phyloP scores from a whole-genome alignment of 306 rosid species.

The Senna tora region DNA sequence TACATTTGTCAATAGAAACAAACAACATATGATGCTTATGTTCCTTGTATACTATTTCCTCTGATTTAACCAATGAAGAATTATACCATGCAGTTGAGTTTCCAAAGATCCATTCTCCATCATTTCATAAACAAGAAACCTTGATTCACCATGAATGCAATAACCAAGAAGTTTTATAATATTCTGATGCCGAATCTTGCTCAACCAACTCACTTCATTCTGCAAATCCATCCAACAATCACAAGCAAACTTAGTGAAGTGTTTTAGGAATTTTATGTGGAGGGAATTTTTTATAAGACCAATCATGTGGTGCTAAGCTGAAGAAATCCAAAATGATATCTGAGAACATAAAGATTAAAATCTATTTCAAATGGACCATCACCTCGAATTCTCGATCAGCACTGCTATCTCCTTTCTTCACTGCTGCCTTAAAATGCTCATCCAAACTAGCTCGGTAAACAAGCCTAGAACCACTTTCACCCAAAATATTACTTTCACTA shows the following conservation, averaged over 20 bases:
- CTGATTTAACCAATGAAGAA: slow-evolving; percentile 30
- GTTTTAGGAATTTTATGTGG: too few relatives aligned
- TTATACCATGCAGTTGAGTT: slow-evolving; percentile 72
- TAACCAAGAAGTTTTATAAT: slow-evolving; percentile 80
- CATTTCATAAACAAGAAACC: slow-evolving; percentile 82
- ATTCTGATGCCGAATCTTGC: slow-evolving; percentile 81
- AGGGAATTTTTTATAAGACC: too few relatives aligned
- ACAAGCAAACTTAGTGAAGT: slow-evolving; percentile 28
- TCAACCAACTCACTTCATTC: slow-evolving; percentile 89
- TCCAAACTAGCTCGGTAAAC: slow-evolving; percentile 73
- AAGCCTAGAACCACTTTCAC: slow-evolving; percentile 60
- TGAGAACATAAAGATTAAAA: slow-evolving; percentile 20
- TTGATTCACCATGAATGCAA: slow-evolving; percentile 68
- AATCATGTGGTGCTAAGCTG: too few relatives aligned
- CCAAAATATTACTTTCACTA: slow-evolving; percentile 59
- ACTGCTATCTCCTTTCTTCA: slow-evolving; percentile 69
- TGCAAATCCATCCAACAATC: slow-evolving; percentile 48
- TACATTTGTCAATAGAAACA: slow-evolving; percentile 39
- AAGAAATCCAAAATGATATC: neutral
- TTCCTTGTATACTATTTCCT: slow-evolving; percentile 20
- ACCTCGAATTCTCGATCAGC: slow-evolving; percentile 82
- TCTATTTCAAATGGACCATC: slow-evolving; percentile 30
- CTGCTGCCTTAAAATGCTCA: slow-evolving; percentile 68
- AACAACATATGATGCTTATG: slow-evolving; percentile 22
- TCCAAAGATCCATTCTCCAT: slow-evolving; percentile 78